A percentile compares a stretch with the other conserved stretches of the same genome.
Evolutionary conservation across 768 basidiomycete species (phyloP).

Genomic region (Pulveroboletus sp.): DNA sequence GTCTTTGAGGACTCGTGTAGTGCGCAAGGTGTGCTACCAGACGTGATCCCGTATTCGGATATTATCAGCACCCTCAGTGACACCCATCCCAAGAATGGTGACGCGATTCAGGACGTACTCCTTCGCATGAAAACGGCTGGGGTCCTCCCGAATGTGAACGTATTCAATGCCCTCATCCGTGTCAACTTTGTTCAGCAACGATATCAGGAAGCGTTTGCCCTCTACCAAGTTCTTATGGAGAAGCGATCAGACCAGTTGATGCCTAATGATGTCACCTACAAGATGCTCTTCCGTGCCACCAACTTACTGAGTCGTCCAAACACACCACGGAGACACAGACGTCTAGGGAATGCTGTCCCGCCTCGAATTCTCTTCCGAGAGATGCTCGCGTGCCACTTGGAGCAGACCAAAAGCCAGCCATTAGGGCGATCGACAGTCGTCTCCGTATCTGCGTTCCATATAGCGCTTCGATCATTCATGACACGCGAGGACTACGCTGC

Average conservation of each 20-base stretch:
- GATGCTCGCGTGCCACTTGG: slow-evolving; percentile 36
- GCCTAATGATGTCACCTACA: slow-evolving; percentile 45
- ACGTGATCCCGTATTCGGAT: slow-evolving; percentile 33
- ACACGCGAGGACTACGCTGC: slow-evolving; percentile 43
- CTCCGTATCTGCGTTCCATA: slow-evolving; percentile 35
- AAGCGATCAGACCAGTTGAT: slow-evolving; percentile 28
- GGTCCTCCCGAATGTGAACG: slow-evolving; percentile 33
- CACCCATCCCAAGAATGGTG: slow-evolving; percentile 26
- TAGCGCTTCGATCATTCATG: slow-evolving; percentile 44
- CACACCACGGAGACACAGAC: slow-evolving; percentile 21
- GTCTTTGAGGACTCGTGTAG: slow-evolving; percentile 22
- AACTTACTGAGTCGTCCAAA: slow-evolving; percentile 14
- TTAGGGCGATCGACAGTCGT: slow-evolving; percentile 24
- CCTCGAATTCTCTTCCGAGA: slow-evolving; percentile 44
- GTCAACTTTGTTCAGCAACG: slow-evolving; percentile 32
- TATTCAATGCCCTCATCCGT: slow-evolving; percentile 50
- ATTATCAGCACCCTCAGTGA: slow-evolving; percentile 37
- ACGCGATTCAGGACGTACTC: slow-evolving; percentile 34
- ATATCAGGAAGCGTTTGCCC: slow-evolving; percentile 35
- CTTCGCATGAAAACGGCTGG: slow-evolving; percentile 36
- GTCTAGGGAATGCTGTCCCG: slow-evolving; percentile 22
- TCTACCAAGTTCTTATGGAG: slow-evolving; percentile 39
- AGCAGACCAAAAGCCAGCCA: slow-evolving; percentile 13
- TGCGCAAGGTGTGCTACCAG: slow-evolving; percentile 8
- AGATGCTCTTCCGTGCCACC: slow-evolving; percentile 36